These are phyloP conservation scores for Leptographium wingfieldii DNA, from an alignment of 2,329 filamentous ascomycete genomes.

Conservation along the genomic window DNA sequence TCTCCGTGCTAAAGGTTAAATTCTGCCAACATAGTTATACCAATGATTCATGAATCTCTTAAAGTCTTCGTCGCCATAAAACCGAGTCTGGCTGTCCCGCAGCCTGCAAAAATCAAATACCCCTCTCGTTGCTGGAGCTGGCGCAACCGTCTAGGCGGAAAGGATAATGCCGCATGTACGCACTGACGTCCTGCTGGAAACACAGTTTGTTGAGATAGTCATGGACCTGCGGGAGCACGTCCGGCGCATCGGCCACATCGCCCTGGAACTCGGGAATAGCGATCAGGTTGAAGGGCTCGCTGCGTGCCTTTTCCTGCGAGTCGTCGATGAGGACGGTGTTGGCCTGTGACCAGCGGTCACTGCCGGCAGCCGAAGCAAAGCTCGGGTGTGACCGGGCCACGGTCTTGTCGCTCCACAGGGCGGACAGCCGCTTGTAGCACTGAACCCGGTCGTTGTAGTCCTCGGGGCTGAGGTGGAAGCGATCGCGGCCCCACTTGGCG, in stretches of 20 bases:
- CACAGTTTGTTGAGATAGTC: constrained; percentile 46
- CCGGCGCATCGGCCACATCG: constrained; percentile 9
- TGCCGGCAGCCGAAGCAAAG: background rate
- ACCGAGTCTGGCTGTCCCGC: no score
- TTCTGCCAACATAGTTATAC: no score
- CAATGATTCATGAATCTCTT: no score
- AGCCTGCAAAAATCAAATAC: no score
- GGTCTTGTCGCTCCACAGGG: constrained; percentile 49
- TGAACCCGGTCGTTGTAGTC: constrained; percentile 65
- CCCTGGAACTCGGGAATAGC: constrained; percentile 65
- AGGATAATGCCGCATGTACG: constrained; percentile 39
- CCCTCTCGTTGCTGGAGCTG: no score
- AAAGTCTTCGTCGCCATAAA: no score
- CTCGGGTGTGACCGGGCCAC: constrained; percentile 31
- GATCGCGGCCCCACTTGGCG: constrained; percentile 67
- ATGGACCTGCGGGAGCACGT: constrained; percentile 44
- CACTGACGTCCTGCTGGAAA: constrained; percentile 47
- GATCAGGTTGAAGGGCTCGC: constrained; percentile 74
- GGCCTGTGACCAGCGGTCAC: constrained; percentile 54
- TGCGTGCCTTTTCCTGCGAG: constrained; percentile 62
- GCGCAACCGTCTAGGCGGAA: constrained; percentile 23
- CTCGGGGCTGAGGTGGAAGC: constrained; percentile 48
- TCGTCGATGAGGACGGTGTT: constrained; percentile 92
- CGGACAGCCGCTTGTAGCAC: constrained; percentile 75
- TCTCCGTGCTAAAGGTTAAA: no score